These are phyloP conservation scores for Talaromyces sp. DNA, from an alignment of 2,329 filamentous ascomycete species.

Conservation along the genomic window DNA sequence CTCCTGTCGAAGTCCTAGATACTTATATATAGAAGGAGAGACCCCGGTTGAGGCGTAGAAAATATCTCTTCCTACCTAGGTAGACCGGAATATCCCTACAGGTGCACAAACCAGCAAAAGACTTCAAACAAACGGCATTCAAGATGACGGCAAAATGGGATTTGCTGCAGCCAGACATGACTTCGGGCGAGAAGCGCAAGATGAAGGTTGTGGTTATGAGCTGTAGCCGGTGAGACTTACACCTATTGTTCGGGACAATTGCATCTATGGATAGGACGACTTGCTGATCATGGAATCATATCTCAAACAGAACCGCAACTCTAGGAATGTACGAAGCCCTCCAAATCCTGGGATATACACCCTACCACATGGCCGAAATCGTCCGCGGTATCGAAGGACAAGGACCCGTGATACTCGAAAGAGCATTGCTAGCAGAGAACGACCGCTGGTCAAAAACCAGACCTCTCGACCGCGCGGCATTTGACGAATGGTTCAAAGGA, in stretches of 20 bases:
- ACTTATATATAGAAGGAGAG: background rate
- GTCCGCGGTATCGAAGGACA: background rate
- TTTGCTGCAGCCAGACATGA: background rate
- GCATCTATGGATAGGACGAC: background rate
- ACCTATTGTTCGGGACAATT: background rate
- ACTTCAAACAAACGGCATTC: background rate
- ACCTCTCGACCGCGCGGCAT: background rate
- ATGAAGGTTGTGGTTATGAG: background rate
- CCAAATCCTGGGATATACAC: background rate
- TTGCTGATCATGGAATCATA: background rate
- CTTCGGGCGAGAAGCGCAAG: background rate
- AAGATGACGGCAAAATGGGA: background rate
- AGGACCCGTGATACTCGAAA: background rate
- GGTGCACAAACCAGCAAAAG: background rate
- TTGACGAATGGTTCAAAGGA: background rate
- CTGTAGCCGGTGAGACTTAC: background rate
- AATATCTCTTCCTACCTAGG: background rate
- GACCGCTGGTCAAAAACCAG: background rate
- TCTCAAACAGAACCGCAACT: background rate
- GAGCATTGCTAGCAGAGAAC: background rate
- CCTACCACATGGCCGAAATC: background rate
- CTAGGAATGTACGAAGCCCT: background rate
- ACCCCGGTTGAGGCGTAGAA: background rate
- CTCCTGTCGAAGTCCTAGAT: background rate
- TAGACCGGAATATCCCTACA: background rate